Evolutionary conservation across 108 stramenopile genomes (phyloP).

Genomic region (Conticribra weissflogii): DNA sequence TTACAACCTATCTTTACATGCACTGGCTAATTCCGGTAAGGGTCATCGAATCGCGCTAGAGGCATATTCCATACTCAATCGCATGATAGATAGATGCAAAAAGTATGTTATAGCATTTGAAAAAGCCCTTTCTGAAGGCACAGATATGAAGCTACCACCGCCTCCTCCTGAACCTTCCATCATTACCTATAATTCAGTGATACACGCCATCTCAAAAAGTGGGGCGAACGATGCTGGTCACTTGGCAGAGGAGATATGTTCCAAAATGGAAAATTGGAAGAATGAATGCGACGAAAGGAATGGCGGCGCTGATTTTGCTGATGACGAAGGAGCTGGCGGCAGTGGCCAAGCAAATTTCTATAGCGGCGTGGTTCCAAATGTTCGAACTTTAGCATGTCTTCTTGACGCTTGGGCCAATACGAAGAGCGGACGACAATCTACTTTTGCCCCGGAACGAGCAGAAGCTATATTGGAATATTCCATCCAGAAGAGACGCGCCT

Average conservation of each 20-base stretch:
- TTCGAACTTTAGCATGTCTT: conserved; percentile 46
- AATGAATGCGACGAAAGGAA: conserved; percentile 20
- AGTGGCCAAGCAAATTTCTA: conserved; percentile 1
- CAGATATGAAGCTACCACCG: background rate
- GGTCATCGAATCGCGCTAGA: conserved; percentile 12
- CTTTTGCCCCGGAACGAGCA: conserved; percentile 31
- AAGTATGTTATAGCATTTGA: conserved; percentile 2
- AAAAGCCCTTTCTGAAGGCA: background rate
- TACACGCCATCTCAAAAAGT: conserved; percentile 62
- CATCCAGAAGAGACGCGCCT: conserved; percentile 26
- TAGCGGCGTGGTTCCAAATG: conserved; percentile 42
- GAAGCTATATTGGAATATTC: conserved; percentile 30
- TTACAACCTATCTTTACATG: conserved; percentile 34
- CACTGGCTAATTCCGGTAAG: conserved; percentile 33
- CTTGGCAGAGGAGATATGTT: conserved; percentile 44
- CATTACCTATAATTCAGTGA: conserved; percentile 58
- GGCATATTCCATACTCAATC: conserved; percentile 20
- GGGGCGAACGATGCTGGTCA: conserved; percentile 42
- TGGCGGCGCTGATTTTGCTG: background rate
- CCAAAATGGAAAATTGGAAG: conserved; percentile 50
- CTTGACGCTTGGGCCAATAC: conserved; percentile 57
- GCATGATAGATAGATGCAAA: conserved; percentile 40
- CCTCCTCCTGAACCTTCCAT: conserved; percentile 51
- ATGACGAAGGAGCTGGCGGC: background rate
- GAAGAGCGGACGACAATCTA: conserved; percentile 13